phyloP scores from a whole-genome alignment of 2,329 filamentous ascomycete species.

The Cadophora sp. region DNA sequence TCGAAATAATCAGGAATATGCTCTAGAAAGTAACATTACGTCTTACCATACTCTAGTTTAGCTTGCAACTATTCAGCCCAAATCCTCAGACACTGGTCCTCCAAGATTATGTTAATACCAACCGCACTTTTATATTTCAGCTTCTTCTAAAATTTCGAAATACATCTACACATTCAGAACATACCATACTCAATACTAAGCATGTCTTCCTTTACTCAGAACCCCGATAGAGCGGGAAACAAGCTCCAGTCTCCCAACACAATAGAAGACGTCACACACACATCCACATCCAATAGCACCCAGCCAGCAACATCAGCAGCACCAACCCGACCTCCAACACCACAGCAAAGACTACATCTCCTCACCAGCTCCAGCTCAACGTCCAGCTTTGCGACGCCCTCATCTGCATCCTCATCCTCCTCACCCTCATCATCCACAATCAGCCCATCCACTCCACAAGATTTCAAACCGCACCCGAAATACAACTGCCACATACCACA shows the following conservation, averaged over 20 bases:
- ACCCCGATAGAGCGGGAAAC: neutral
- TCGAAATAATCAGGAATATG: neutral
- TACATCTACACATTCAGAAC: neutral
- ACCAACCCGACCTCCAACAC: neutral
- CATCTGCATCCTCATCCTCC: too few species aligned
- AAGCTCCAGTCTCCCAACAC: neutral
- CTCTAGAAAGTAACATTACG: neutral
- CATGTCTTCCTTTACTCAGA: neutral
- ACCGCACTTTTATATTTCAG: neutral
- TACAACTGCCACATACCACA: slow-evolving; percentile 13
- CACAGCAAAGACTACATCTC: neutral
- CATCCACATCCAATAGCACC: too few species aligned
- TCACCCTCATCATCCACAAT: too few species aligned
- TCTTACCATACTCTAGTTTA: neutral
- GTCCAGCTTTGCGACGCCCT: neutral
- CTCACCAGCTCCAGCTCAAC: neutral
- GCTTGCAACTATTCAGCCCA: neutral
- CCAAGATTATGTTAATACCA: neutral
- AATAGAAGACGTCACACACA: slow-evolving; percentile 2
- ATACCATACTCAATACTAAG: neutral
- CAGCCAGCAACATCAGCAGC: neutral
- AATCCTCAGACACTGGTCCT: neutral
- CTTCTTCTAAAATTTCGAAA: neutral
- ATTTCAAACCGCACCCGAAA: neutral
- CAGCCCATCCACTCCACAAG: neutral